Percentiles rank a stretch among this genome's conserved stretches.
Conservation (phyloP, 164 flowering plant genomes). For the Piper betle region DNA sequence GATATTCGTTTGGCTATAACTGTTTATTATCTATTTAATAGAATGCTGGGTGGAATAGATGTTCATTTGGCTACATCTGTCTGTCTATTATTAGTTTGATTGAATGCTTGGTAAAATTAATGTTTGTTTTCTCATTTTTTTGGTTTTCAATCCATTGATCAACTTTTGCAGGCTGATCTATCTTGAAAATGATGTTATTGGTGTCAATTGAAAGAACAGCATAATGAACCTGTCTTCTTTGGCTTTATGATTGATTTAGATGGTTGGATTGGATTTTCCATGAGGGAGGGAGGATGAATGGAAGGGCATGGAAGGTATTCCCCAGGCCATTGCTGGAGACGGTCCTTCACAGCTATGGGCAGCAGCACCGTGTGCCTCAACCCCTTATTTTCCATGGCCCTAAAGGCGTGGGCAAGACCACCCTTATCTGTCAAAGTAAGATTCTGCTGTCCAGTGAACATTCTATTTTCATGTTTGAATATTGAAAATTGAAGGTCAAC, state of each 20-base stretch:
- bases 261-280: background rate
- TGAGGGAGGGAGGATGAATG: background rate
- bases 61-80: background rate
- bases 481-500: background rate
- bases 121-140: no score
- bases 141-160: no score
- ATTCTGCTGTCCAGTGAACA: background rate
- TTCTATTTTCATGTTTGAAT: background rate
- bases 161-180: no score
- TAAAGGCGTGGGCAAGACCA: slow-evolving; percentile 86
- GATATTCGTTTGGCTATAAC: no score
- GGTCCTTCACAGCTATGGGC: slow-evolving; percentile 69
- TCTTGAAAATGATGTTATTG: no score
- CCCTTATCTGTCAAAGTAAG: slow-evolving; percentile 76
- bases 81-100: background rate
- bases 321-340: slow-evolving; percentile 80
- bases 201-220: no score
- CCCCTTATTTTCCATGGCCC: slow-evolving; percentile 93
- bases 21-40: no score
- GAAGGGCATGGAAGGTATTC: slow-evolving; percentile 54
- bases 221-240: background rate
- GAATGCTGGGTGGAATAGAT: no score
- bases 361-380: slow-evolving; percentile 63
- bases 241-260: background rate
- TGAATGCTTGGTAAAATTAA: background rate